Evolutionary conservation across 2,329 filamentous ascomycete species (phyloP).

Genomic region (Colletotrichum lupini): DNA sequence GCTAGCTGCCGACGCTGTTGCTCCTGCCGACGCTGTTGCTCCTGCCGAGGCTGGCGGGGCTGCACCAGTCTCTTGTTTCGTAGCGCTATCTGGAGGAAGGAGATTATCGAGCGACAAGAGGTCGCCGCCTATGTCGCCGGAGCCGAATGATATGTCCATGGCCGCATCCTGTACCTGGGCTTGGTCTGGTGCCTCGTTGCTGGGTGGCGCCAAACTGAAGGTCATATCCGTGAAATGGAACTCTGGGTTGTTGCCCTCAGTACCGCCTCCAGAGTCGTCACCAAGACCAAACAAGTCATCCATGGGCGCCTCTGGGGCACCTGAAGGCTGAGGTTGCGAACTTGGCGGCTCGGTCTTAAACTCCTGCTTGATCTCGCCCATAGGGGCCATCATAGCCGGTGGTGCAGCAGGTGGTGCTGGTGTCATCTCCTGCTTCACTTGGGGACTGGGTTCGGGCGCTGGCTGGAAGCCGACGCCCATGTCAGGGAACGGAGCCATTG

Average conservation of each 20-base stretch:
- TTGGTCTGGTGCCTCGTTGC: constrained; percentile 43
- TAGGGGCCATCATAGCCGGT: constrained; percentile 39
- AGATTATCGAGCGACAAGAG: constrained; percentile 45
- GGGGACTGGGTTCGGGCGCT: constrained; percentile 38
- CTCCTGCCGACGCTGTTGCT: constrained; percentile 16
- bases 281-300: constrained; percentile 29
- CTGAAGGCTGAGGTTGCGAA: constrained; percentile 34
- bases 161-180: constrained; percentile 48
- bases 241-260: constrained; percentile 45
- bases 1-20: constrained; percentile 30
- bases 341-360: constrained; percentile 35
- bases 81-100: constrained; percentile 40
- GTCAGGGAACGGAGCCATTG: constrained; percentile 66
- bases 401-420: constrained; percentile 35
- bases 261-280: constrained; percentile 21
- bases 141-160: constrained; percentile 59
- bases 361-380: constrained; percentile 45
- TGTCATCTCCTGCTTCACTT: constrained; percentile 28
- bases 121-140: constrained; percentile 44
- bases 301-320: constrained; percentile 37
- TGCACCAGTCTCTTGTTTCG: background rate
- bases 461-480: constrained; percentile 60
- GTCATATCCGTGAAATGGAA: constrained; percentile 68
- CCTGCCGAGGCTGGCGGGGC: constrained; percentile 29
- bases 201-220: constrained; percentile 61